Percentiles rank a stretch among this genome's conserved stretches.
phyloP scores from a whole-genome alignment of 202 grass and related monocot species.

The Cymbopogon flexuosus region DNA sequence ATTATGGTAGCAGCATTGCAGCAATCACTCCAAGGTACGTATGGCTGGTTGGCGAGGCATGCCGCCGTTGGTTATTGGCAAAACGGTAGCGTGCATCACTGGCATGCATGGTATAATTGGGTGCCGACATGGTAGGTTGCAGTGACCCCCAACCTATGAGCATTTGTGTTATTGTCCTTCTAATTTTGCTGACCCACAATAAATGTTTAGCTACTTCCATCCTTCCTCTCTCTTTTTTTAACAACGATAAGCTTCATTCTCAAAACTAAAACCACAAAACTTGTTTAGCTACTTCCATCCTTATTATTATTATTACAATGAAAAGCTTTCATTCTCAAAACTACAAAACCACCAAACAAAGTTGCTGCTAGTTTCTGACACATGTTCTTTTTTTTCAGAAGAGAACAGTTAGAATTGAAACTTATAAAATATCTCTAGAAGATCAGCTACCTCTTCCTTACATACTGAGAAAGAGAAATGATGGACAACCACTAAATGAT shows the following conservation, averaged over 20 bases:
- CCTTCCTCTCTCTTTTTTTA: background rate
- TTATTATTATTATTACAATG: background rate
- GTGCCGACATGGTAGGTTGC: background rate
- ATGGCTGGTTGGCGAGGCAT: background rate
- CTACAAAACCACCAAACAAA: background rate
- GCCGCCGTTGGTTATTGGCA: background rate
- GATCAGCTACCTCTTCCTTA: background rate
- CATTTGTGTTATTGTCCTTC: constrained; percentile 24
- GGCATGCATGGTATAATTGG: background rate
- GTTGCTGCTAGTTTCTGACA: background rate
- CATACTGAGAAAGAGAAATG: background rate
- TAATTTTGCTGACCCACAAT: constrained; percentile 45
- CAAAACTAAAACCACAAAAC: background rate
- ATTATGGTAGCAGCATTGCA: background rate
- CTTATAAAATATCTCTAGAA: background rate
- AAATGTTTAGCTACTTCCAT: constrained; percentile 31
- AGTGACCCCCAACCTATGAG: background rate
- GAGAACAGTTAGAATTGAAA: background rate
- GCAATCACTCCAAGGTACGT: background rate
- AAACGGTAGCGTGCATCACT: constrained; percentile 18
- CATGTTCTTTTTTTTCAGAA: background rate
- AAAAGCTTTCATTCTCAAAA: background rate
- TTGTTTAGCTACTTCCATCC: too few species aligned
- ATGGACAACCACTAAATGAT: background rate
- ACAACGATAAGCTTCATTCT: background rate